These are phyloP conservation scores for Vitis rupestris DNA, from an alignment of 164 flowering plant species.

Conservation along the genomic window DNA sequence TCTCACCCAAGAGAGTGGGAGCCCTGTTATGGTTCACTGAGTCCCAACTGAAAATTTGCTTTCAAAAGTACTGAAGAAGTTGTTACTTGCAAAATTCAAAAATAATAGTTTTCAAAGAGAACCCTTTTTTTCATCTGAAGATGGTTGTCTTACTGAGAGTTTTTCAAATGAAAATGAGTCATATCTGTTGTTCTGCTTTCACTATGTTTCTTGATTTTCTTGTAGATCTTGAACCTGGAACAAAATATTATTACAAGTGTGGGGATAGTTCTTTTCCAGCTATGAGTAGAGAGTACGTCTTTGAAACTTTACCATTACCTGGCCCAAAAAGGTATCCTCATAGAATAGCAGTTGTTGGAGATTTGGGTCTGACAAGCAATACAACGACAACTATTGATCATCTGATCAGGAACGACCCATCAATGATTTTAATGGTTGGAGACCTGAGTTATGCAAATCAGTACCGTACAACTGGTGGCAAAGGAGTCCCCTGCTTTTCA, in stretches of 20 bases:
- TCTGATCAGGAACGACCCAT: slow-evolving; percentile 63
- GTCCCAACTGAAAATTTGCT: too few species aligned
- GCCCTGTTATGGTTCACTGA: too few species aligned
- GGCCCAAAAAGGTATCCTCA: slow-evolving; percentile 48
- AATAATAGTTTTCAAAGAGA: too few species aligned
- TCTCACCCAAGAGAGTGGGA: too few species aligned
- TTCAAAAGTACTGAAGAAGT: too few species aligned
- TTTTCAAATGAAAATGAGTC: background rate
- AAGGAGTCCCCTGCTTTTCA: slow-evolving; percentile 72
- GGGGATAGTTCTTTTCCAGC: slow-evolving; percentile 86
- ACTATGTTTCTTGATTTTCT: background rate
- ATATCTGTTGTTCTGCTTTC: background rate
- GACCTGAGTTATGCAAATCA: slow-evolving; percentile 84
- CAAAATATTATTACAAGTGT: slow-evolving; percentile 71
- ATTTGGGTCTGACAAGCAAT: slow-evolving; percentile 85
- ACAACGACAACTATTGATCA: slow-evolving; percentile 80
- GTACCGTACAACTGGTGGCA: slow-evolving; percentile 77
- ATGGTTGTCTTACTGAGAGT: background rate
- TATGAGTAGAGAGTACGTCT: slow-evolving; percentile 63
- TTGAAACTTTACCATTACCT: slow-evolving; percentile 60
- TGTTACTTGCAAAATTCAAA: too few species aligned
- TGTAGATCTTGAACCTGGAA: slow-evolving; percentile 74
- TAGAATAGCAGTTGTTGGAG: slow-evolving; percentile 79
- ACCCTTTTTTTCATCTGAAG: too few species aligned
- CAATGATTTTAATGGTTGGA: slow-evolving; percentile 79